A percentile compares a stretch with the other conserved stretches of the same genome.
These are phyloP conservation scores for Auriscalpium vulgare DNA, from an alignment of 768 basidiomycete species.

Conservation along the genomic window DNA sequence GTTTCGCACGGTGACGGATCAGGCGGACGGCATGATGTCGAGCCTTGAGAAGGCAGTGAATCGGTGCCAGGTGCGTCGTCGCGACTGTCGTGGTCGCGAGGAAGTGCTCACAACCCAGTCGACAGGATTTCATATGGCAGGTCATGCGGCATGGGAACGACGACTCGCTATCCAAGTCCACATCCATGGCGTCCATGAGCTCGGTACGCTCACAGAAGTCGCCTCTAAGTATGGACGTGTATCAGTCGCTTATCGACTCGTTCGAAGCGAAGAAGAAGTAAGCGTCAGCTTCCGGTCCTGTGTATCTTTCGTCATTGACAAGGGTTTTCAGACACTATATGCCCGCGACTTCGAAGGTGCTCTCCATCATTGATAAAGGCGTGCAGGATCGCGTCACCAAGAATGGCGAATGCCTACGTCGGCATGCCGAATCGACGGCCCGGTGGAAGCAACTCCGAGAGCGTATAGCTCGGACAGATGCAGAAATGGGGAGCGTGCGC, in stretches of 20 bases:
- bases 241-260: conserved; percentile 58
- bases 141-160: conserved; percentile 52
- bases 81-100: conserved; percentile 1
- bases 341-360: conserved; percentile 87
- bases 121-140: conserved; percentile 80
- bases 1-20: conserved; percentile 88
- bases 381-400: conserved; percentile 90
- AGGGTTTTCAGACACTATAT: conserved; percentile 71
- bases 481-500: conserved; percentile 70
- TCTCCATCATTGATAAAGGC: conserved; percentile 91
- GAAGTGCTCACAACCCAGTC: background rate
- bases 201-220: conserved; percentile 44
- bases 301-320: background rate
- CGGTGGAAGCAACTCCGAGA: conserved; percentile 78
- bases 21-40: conserved; percentile 97
- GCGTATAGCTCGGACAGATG: conserved; percentile 71
- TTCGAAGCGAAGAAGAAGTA: conserved; percentile 88
- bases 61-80: conserved; percentile 67
- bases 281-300: conserved; percentile 14
- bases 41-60: conserved; percentile 90
- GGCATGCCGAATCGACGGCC: conserved; percentile 83
- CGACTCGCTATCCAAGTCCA: conserved; percentile 32
- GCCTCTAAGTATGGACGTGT: conserved; percentile 51
- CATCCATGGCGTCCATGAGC: conserved; percentile 27
- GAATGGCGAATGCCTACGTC: conserved; percentile 89